Base-by-base conservation (phyloP, 31 red algal species). In the Porphyra umbilicalis region DNA sequence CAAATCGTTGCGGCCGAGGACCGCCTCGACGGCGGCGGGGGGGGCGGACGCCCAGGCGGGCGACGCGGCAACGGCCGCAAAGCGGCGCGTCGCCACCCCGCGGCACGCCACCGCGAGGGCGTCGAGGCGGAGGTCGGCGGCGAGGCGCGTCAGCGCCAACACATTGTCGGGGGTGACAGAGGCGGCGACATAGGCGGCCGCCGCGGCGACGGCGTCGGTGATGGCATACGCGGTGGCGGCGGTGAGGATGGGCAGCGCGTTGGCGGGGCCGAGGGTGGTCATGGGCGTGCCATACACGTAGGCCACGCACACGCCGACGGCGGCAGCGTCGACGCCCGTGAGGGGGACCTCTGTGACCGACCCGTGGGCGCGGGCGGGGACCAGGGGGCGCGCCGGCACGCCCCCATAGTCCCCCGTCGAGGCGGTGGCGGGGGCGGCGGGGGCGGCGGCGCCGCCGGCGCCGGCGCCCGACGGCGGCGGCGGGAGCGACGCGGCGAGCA, bases 1-100 rank as follows among this genome's bases (percentile, higher is more conserved):
- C 34, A 93, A 79, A 31, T 93, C 91, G 79, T 93, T 86, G 38
- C 85, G 84, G 79, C 91, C 86, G 77, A 78, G 77, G 25, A 30
- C 35, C 34, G 77, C 35, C 20, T 78, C 77, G 77, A 78, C 33
- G 77, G 31, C 88, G 80, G 36, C 88, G 57, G 74, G 86, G 85
- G 79, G 91, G 81, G 32, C 85, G 83, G 77, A 42, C 1, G 25
- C 86, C 77, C 77, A 78, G 34, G 31, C 34, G 13, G 33, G 5
- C 15, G 77, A 35, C 15, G 34, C 34, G 4, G 77, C 35, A 31
- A 78, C 34, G 77, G 77, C 35, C 3, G 77, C 35, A 36, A 78
- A 78, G 20, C n/a, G 77, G 33, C 34, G 35, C 6, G 57, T 71
- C 0, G 30, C 6, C 57, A 71, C 3, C 25, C 13, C 57, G 13